Evolutionary conservation across 768 basidiomycete genomes (phyloP), one percentile per base, ranked within the genome.

Genomic region (Psilocybe sp.): DNA sequence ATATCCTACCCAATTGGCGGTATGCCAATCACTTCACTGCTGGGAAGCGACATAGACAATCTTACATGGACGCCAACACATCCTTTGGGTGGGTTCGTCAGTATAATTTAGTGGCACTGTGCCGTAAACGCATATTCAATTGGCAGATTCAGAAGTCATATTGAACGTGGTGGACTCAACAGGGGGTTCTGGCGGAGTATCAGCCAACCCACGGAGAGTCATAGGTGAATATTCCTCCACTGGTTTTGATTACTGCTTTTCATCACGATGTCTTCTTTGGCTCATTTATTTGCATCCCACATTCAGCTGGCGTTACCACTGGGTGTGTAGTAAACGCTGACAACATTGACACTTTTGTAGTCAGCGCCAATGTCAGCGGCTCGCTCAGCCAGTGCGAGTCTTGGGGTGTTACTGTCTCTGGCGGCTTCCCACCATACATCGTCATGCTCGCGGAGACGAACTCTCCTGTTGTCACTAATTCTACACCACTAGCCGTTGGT

Each of bases 131-230:
- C 35, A 36, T 36, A n/a, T 43, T 19, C 13, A 31, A 40, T 40
- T 33, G 14, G 13, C 55, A 81, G 80, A 69, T 15, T 66, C 75
- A 3, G 63, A 62, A 18, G 51, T 81, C 10, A 50, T 79, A 34
- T 59, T 80, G 14, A 68, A 63, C 19, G 67, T 79, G 15, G 61
- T 74, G 12, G 76, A 81, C 54, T 63, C 76, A 5, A 54, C 61
- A 10, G 71, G 72, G 1, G 69, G 60, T 31, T 67, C 71, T 0
- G 74, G 74, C 0, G 78, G 76, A 7, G 60, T 73, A 32, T 56
- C 67, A 6, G 57, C 66, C 2, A 33, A 31, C 13, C 39, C 52
- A 4, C 31, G 71, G 35, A 73, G 63, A 45, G 69, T 66, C 5
- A 64, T 76, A 23, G 54, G 58, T 46, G 52, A 45, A 75, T 74